Evolutionary conservation across 805 yeast genomes (phyloP), one percentile per base, ranked within the genome.

Genomic region (Candida maltosa): DNA sequence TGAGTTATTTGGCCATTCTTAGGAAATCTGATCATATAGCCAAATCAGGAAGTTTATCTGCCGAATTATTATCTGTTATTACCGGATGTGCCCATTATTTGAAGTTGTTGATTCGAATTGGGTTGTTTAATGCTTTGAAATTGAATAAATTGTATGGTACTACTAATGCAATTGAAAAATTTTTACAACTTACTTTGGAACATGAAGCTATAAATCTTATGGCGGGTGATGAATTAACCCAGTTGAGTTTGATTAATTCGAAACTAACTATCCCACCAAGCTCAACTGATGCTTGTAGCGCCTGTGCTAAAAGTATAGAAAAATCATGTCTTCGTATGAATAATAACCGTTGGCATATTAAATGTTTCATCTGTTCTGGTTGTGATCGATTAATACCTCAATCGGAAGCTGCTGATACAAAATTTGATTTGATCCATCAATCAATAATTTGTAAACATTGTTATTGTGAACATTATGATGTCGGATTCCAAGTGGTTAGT

Each of bases 31-130:
- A 58, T 46, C 59, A 59, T 30, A 50, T 60, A 2, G 51, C 60
- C 3, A 48, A 56, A 7, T 61, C 69, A 4, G 70, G 71, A 44
- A 44, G 72, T 29, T 62, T 75, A 26, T 76, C 88, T 0, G 80
- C 84, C 3, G 82, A 79, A 36, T 54, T 91, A 26, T 70, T 93
- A 46, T 77, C 91, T 0, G 78, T 89, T 8, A 89, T 89, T 4
- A 87, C 96, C 1, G 88, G 94, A 0, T 66, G 91, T 47, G 97
- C 98, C 0, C 97, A 93, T 55, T 91, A 88, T 58, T 68, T 93
- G 49, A 93, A 93, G 56, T 69, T 91, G 5, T 65, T 93, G 16
- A 83, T 91, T 4, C 69, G 97, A 43, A 78, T 78, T 50, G 93
- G 96, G 0, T 70, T 93, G 27, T 75, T 78, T 39, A 78, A 80